Base-by-base conservation (phyloP, 257 asterid species). In the Solanum dulcamara region DNA sequence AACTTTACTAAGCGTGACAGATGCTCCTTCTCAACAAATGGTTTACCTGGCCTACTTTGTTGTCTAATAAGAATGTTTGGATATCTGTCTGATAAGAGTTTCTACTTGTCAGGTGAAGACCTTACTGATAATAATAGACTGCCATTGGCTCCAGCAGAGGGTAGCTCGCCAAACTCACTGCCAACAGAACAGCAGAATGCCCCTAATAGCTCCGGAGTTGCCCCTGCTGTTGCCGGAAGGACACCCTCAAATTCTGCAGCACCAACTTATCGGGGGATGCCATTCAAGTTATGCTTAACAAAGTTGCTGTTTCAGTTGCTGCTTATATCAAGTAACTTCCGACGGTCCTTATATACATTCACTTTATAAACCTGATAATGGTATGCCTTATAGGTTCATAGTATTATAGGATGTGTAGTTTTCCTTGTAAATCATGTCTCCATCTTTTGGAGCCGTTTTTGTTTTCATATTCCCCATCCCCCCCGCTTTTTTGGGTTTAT, bases 161-260 rank as follows among this genome's bases (percentile, higher is more conserved):
- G 91, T 84, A 89, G 85, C 90, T 93, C 94, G 37, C 87, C 95
- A 22, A 91, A 89, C 83, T 86, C 96, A 79, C 87, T 94, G 89
- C 98, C 98, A 37, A 83, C 97, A 84, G 92, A 89, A 87, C 96
- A 94, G 90, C 98, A 93, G 84, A 92, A 89, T 57, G 83, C 90
- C 9, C 92, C 97, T 12, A 92, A 89, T 38, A 85, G 90, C 72
- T 93, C 84, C 62, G 96, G 92, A 84, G 91, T 91, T 85, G 83
- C 95, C 59, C 97, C 98, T 60, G 97, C 97, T 75, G 81, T 91
- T 85, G 93, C 96, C 8, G 94, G 93, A 84, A 92, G 90, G 84
- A 91, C 93, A 3, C 92, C 93, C 42, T 91, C 91, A 51, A 90
- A 87, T 84, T 91, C 98, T 81, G 89, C 95, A 50, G 74, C 89